Evolutionary conservation across 2,329 filamentous ascomycete species (phyloP).

Genomic region (Zopfia rhizophila): DNA sequence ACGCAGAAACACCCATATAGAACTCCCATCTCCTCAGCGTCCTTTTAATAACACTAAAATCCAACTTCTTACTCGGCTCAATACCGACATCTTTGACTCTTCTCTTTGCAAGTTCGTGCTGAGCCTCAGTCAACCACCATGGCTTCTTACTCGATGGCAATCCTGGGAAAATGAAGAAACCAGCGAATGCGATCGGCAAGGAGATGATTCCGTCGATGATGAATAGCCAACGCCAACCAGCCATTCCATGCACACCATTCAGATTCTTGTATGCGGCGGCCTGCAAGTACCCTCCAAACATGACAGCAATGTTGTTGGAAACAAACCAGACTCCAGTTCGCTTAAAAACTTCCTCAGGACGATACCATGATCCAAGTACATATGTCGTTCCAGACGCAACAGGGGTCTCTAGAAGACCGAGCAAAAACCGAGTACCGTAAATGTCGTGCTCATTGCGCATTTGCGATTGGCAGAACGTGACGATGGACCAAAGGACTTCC

Average conservation of each 20-base stretch:
- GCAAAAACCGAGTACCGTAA: constrained; percentile 53
- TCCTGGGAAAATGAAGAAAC: constrained; percentile 65
- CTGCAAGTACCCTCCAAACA: constrained; percentile 69
- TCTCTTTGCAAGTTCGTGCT: constrained; percentile 43
- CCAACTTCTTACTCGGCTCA: constrained; percentile 54
- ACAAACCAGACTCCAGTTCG: constrained; percentile 66
- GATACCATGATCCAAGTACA: constrained; percentile 55
- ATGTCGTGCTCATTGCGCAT: constrained; percentile 52
- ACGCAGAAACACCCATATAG: constrained; percentile 60
- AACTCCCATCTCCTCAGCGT: constrained; percentile 63
- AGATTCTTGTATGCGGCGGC: constrained; percentile 64
- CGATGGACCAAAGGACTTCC: constrained; percentile 54
- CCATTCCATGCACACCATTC: constrained; percentile 60
- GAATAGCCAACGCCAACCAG: constrained; percentile 65
- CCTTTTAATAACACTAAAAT: constrained; percentile 57
- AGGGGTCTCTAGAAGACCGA: constrained; percentile 49
- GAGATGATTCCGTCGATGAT: constrained; percentile 68
- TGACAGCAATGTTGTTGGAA: constrained; percentile 63
- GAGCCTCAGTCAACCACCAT: constrained; percentile 57
- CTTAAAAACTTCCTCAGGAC: constrained; percentile 61
- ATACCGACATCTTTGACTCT: constrained; percentile 44
- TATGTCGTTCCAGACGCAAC: constrained; percentile 51
- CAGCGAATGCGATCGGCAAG: constrained; percentile 65
- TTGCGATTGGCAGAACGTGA: constrained; percentile 52
- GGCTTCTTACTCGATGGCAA: constrained; percentile 62